Conservation (phyloP, 2,329 filamentous ascomycete genomes). For the Aspergillus sp. region DNA sequence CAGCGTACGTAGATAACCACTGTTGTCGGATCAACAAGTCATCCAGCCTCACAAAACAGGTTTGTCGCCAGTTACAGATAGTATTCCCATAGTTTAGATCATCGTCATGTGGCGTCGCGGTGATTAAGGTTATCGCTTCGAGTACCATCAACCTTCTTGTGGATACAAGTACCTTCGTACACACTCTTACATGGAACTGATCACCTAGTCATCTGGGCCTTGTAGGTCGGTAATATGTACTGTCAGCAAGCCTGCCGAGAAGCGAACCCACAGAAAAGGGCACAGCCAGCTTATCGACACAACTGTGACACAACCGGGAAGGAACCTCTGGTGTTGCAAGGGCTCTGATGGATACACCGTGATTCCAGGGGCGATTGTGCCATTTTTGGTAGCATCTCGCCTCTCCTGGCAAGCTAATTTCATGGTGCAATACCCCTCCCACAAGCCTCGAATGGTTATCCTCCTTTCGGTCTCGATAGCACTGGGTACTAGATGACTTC, state of each 20-base stretch:
- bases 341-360: background rate
- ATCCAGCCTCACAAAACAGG: background rate
- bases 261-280: background rate
- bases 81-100: background rate
- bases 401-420: background rate
- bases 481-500: no score
- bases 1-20: no score
- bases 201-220: background rate
- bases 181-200: background rate
- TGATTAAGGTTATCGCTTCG: background rate
- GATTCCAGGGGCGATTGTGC: background rate
- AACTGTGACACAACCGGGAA: background rate
- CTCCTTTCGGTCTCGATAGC: no score
- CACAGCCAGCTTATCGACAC: background rate
- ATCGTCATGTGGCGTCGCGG: background rate
- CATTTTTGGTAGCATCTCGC: background rate
- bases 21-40: background rate
- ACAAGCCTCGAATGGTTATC: no score
- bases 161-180: background rate
- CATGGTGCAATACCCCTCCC: no score
- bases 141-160: background rate
- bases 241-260: background rate
- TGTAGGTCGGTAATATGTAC: background rate
- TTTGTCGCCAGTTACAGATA: background rate
- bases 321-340: background rate